These are phyloP conservation scores for Aquanectria penicillioides DNA, from an alignment of 2,329 filamentous ascomycete species.

Conservation along the genomic window DNA sequence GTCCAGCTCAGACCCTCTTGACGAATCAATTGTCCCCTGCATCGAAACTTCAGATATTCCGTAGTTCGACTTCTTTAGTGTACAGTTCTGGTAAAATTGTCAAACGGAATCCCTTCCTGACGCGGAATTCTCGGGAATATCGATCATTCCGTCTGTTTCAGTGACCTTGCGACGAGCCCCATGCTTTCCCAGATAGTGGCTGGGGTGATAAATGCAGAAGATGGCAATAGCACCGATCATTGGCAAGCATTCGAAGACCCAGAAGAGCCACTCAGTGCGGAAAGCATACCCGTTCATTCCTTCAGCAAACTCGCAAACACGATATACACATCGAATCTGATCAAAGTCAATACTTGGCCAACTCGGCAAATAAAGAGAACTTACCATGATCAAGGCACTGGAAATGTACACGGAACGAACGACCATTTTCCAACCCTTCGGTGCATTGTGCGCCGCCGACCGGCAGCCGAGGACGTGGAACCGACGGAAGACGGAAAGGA, in stretches of 20 bases:
- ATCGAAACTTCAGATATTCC: neutral
- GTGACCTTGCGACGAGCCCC: slow-evolving; percentile 10
- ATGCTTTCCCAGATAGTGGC: slow-evolving; percentile 46
- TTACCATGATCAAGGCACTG: slow-evolving; percentile 56
- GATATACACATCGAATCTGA: slow-evolving; percentile 63
- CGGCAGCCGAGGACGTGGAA: slow-evolving; percentile 49
- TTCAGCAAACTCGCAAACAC: slow-evolving; percentile 62
- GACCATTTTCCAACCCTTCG: slow-evolving; percentile 50
- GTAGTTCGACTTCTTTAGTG: neutral
- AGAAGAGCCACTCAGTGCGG: slow-evolving; percentile 63
- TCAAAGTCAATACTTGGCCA: neutral
- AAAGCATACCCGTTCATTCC: slow-evolving; percentile 62
- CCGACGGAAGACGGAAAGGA: slow-evolving; percentile 50
- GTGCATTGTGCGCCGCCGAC: slow-evolving; percentile 37
- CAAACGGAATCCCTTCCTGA: too few relatives aligned
- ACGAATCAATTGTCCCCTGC: neutral
- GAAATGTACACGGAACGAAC: slow-evolving; percentile 55
- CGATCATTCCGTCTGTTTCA: slow-evolving; percentile 17
- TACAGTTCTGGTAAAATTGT: too few relatives aligned
- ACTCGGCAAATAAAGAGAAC: slow-evolving; percentile 21
- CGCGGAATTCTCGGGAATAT: neutral
- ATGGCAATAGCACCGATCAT: slow-evolving; percentile 58
- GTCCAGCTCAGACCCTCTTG: neutral
- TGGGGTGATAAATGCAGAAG: slow-evolving; percentile 61
- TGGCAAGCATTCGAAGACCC: slow-evolving; percentile 60